Percentiles rank a stretch among this genome's conserved stretches.
These are phyloP conservation scores for Ophiostoma himal-ulmi DNA, from an alignment of 2,329 filamentous ascomycete genomes.

Conservation along the genomic window DNA sequence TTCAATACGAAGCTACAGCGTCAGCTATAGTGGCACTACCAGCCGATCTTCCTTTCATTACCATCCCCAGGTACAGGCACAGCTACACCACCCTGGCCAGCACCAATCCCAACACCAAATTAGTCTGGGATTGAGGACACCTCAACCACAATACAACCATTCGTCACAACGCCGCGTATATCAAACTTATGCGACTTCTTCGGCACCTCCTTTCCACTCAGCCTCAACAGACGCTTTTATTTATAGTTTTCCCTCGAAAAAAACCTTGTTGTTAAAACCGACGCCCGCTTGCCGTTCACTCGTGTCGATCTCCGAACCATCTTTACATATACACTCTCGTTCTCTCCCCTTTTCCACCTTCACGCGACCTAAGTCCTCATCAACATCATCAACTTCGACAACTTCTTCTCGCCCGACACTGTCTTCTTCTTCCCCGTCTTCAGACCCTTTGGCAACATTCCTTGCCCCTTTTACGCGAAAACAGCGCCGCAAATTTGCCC, in stretches of 20 bases:
- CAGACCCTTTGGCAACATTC: slow-evolving; percentile 14
- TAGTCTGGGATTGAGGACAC: slow-evolving; percentile 32
- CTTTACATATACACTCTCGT: neutral
- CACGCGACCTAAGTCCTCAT: slow-evolving; percentile 19
- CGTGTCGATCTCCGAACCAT: slow-evolving; percentile 15
- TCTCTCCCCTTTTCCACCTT: slow-evolving; percentile 19
- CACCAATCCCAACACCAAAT: slow-evolving; percentile 20
- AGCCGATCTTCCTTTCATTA: slow-evolving; percentile 12
- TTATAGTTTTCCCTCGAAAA: slow-evolving; percentile 24
- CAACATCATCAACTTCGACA: slow-evolving; percentile 15
- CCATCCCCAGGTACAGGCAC: neutral
- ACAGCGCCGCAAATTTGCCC: slow-evolving; percentile 22
- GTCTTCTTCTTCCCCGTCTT: slow-evolving; percentile 9
- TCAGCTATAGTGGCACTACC: slow-evolving; percentile 12
- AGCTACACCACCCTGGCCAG: neutral
- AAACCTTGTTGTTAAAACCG: neutral
- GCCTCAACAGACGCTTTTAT: slow-evolving; percentile 22
- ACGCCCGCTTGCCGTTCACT: slow-evolving; percentile 4
- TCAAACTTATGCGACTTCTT: slow-evolving; percentile 29
- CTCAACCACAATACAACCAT: slow-evolving; percentile 30
- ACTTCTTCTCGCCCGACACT: slow-evolving; percentile 9
- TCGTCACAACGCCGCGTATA: slow-evolving; percentile 29
- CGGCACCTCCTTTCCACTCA: neutral
- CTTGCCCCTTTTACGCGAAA: slow-evolving; percentile 22
- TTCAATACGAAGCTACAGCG: slow-evolving; percentile 13